These are phyloP conservation scores for Paracoccidioides brasiliensis DNA, from an alignment of 2,329 filamentous ascomycete species.

Conservation along the genomic window DNA sequence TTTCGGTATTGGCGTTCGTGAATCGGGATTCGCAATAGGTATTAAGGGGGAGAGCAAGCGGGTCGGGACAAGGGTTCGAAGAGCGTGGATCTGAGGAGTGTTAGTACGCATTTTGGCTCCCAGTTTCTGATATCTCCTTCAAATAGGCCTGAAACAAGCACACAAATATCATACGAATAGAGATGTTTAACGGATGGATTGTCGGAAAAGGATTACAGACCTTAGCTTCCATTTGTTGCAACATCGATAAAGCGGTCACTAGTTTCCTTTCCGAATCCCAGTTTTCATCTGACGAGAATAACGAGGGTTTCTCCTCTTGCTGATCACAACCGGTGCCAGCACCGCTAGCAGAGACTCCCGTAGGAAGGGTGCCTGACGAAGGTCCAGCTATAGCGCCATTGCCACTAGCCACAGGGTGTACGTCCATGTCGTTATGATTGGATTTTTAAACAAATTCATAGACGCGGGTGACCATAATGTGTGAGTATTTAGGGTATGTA, in stretches of 20 bases:
- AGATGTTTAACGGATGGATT: not conserved
- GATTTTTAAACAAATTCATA: not conserved
- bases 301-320: not conserved
- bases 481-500: not conserved
- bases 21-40: slow-evolving; percentile 24
- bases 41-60: slow-evolving; percentile 28
- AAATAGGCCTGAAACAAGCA: not conserved
- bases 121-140: not conserved
- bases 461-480: not conserved
- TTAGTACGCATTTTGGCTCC: slow-evolving; percentile 6
- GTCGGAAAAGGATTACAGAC: slow-evolving; percentile 4
- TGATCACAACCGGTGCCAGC: not conserved
- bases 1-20: slow-evolving; percentile 14
- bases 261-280: slow-evolving; percentile 27
- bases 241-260: slow-evolving; percentile 27
- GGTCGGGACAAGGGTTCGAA: slow-evolving; percentile 30
- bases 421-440: not conserved
- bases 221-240: slow-evolving; percentile 27
- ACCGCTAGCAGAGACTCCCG: not conserved
- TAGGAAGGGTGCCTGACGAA: not conserved
- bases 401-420: not conserved
- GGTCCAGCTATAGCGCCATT: not conserved
- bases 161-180: not conserved
- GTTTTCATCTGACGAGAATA: slow-evolving; percentile 3
- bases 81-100: slow-evolving; percentile 26